phyloP scores from a whole-genome alignment of 2,329 filamentous ascomycete species.

The Purpureocillium lavendulum region DNA sequence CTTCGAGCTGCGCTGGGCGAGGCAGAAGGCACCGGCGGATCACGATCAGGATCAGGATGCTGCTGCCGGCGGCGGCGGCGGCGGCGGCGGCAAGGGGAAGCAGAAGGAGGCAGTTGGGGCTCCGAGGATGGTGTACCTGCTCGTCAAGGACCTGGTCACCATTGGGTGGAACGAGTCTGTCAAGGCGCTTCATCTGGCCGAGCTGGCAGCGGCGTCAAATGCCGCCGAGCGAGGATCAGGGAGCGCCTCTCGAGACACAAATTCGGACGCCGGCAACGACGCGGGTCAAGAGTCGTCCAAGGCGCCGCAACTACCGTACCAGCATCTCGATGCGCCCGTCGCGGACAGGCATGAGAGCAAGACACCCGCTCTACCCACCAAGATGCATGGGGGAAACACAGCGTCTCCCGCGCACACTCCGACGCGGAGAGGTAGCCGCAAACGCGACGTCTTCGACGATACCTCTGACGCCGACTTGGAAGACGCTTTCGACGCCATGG shows the following conservation, averaged over 20 bases:
- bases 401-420: too few species aligned
- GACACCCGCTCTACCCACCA: too few species aligned
- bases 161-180: slow-evolving; percentile 41
- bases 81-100: not conserved
- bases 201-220: slow-evolving; percentile 3
- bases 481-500: slow-evolving; percentile 28
- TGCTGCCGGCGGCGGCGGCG: not conserved
- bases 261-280: slow-evolving; percentile 1
- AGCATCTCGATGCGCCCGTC: too few species aligned
- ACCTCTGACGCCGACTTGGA: slow-evolving; percentile 17
- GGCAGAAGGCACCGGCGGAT: slow-evolving; percentile 13
- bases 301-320: too few species aligned
- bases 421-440: not conserved
- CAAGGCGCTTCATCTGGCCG: slow-evolving; percentile 10
- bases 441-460: not conserved
- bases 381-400: too few species aligned
- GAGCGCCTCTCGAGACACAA: too few species aligned
- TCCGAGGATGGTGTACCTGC: slow-evolving; percentile 31
- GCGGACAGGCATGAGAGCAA: too few species aligned
- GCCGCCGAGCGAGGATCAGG: too few species aligned
- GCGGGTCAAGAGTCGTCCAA: too few species aligned
- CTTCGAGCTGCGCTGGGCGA: slow-evolving; percentile 20
- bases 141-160: slow-evolving; percentile 34
- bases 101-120: not conserved
- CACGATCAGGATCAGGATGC: too few species aligned